Base-by-base conservation (phyloP, 495 filamentous ascomycete genomes). In the Penicillium waksmanii region DNA sequence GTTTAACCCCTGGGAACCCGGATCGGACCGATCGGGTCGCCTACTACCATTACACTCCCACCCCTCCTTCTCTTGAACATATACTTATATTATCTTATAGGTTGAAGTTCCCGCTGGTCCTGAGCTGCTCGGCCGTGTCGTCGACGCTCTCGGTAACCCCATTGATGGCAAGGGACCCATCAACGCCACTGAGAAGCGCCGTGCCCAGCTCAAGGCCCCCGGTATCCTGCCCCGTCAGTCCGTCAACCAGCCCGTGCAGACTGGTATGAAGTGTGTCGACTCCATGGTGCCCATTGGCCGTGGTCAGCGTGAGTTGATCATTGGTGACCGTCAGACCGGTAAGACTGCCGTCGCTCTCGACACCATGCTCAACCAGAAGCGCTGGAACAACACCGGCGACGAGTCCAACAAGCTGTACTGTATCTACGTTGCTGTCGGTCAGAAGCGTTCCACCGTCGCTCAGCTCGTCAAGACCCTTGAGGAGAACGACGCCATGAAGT, bases 401-500 rank as follows among this genome's bases (percentile, higher is more conserved):
- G 95, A 98, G 87, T 81, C 75, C 69, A 91, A 96, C 87, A 98
- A 98, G 87, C 92, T 98, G 51, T 98, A 97, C 89, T 97, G 94
- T 79, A 84, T 98, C 78, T 98, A 98, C 86, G 95, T 98, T 73
- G 95, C 95, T 74, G 87, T 98, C 71, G 95, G 95, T 69, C 95
- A 98, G 86, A 98, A 98, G 87, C 93, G 95, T 81, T 98, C 95
- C 64, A 98, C 95, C 61, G 94, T 98, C 67, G 95, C 95, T 70
- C 95, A 98, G 85, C 86, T 98, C 71, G 95, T 98, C 82, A 91
- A 98, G 87, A 98, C 95, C 62, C 90, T 98, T 61, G 96, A 98
- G 85, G 94, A 98, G 88, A 96, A 98, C 77, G 93, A 98, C 66
- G 90, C 96, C 73, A 96, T 98, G 93, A 97, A 98, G 84, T 98